phyloP scores from a whole-genome alignment of 768 basidiomycete genomes.

The Gymnopilus dilepis region DNA sequence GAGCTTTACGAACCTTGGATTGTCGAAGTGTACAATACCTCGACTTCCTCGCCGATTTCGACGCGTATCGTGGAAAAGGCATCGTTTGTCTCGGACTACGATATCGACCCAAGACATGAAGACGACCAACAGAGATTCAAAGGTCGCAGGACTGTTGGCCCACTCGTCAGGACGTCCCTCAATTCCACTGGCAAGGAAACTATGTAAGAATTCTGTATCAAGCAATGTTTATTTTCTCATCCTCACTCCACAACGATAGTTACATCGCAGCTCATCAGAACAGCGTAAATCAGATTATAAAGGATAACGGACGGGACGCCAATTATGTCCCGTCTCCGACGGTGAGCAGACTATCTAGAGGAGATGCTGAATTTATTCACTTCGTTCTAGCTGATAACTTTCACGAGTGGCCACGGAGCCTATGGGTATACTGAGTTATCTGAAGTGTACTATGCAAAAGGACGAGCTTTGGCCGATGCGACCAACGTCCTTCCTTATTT shows the following conservation, averaged over 20 bases:
- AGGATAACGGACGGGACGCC: no score
- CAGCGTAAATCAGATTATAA: no score
- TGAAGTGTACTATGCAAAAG: constrained; percentile 34
- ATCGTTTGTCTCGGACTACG: constrained; percentile 28
- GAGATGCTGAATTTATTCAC: neutral
- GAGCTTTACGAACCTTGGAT: constrained; percentile 48
- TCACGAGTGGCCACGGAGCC: constrained; percentile 41
- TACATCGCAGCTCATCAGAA: no score
- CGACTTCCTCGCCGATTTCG: constrained; percentile 35
- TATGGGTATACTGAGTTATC: constrained; percentile 45
- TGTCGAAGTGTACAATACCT: constrained; percentile 42
- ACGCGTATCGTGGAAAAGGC: constrained; percentile 38
- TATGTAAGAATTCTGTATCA: constrained; percentile 31
- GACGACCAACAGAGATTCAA: constrained; percentile 28
- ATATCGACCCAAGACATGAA: no score
- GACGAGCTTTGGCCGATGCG: constrained; percentile 44
- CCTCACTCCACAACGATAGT: no score
- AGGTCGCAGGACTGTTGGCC: constrained; percentile 24
- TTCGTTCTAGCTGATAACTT: constrained; percentile 39
- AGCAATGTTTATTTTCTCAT: no score
- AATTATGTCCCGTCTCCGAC: no score
- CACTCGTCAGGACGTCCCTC: constrained; percentile 28
- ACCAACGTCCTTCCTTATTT: constrained; percentile 48
- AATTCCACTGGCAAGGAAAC: constrained; percentile 33
- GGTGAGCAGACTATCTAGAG: constrained; percentile 27